These are phyloP conservation scores for Apiotrichum porosum DNA, from an alignment of 1,284 basidiomycete species.

Conservation along the genomic window DNA sequence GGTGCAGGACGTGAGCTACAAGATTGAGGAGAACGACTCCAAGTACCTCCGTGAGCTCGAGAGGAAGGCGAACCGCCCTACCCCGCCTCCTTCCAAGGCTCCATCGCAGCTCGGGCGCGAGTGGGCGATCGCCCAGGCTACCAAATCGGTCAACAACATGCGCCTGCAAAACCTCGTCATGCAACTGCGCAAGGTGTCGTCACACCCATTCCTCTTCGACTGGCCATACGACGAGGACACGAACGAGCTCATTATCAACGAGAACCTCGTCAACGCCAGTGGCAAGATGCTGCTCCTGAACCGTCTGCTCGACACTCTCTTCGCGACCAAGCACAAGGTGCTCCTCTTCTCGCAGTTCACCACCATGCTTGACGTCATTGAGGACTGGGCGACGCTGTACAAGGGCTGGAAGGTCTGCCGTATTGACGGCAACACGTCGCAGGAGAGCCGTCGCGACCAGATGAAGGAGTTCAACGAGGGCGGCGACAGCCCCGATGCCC, in stretches of 20 bases:
- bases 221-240: constrained; percentile 72
- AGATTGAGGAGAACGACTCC: constrained; percentile 61
- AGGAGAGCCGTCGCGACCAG: constrained; percentile 72
- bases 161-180: constrained; percentile 88
- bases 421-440: constrained; percentile 79
- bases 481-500: constrained; percentile 61
- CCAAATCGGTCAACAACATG: constrained; percentile 82
- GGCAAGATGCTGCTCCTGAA: constrained; percentile 98
- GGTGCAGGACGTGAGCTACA: constrained; percentile 40
- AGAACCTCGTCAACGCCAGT: constrained; percentile 74
- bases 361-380: constrained; percentile 88
- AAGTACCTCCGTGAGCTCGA: constrained; percentile 65
- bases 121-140: constrained; percentile 57
- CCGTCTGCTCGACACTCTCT: constrained; percentile 78
- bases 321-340: constrained; percentile 78
- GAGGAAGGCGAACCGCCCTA: constrained; percentile 25
- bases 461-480: constrained; percentile 80
- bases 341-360: constrained; percentile 91
- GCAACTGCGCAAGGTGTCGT: constrained; percentile 82
- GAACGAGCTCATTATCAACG: constrained; percentile 59
- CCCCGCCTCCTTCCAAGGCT: constrained; percentile 20
- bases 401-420: constrained; percentile 79
- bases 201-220: constrained; percentile 88
- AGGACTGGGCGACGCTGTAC: constrained; percentile 79
- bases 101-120: constrained; percentile 55